Evolutionary conservation across 768 basidiomycete genomes (phyloP).

Genomic region (Hygrocybe coccinea): DNA sequence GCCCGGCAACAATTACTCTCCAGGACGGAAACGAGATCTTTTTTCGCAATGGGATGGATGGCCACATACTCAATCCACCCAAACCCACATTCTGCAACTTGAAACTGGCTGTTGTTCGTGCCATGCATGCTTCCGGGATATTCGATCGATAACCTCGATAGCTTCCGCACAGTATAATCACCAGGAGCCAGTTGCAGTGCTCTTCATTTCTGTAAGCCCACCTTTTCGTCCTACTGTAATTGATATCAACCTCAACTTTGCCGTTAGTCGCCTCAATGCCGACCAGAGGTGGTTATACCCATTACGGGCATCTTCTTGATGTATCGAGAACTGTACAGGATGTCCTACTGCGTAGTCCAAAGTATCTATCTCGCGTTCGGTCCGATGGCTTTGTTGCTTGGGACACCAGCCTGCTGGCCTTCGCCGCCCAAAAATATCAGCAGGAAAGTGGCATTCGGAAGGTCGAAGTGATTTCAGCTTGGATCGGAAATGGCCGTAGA

Average conservation of each 20-base stretch:
- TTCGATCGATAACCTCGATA: too few species aligned
- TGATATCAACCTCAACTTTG: too few species aligned
- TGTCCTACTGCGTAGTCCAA: not conserved
- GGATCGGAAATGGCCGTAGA: not conserved
- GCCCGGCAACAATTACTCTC: not conserved
- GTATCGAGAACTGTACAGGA: not conserved
- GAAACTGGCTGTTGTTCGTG: not conserved
- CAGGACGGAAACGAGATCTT: not conserved
- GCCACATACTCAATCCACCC: not conserved
- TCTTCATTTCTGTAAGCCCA: too few species aligned
- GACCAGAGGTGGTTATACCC: too few species aligned
- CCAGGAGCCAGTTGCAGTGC: too few species aligned
- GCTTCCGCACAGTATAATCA: too few species aligned
- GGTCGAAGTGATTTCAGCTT: not conserved
- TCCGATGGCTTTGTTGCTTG: not conserved
- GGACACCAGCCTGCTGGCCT: not conserved
- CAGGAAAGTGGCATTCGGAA: not conserved
- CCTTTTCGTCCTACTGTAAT: too few species aligned
- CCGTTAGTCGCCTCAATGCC: too few species aligned
- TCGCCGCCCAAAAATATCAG: not conserved
- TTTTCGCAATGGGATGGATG: not conserved
- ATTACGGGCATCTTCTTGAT: not conserved
- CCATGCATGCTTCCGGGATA: conserved; percentile 3
- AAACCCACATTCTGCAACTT: conserved; percentile 2
- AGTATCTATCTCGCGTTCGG: not conserved